Evolutionary conservation across 768 basidiomycete species (phyloP), one percentile per base, ranked within the genome.

Genomic region (Phanerochaete sordida): DNA sequence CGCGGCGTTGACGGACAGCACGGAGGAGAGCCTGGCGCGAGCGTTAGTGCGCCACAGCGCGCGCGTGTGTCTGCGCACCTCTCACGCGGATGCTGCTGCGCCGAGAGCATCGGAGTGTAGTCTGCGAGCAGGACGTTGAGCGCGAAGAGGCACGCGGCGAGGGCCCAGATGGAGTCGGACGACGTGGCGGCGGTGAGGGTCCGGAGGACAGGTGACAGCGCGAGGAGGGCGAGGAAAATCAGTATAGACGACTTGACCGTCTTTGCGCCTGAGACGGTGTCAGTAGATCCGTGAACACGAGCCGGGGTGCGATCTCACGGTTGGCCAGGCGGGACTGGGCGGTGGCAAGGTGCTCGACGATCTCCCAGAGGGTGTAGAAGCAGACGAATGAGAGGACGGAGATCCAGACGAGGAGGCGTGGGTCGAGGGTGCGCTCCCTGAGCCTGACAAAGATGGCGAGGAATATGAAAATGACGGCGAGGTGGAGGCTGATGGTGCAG

Each of bases 111-210:
- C 61, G 80, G 77, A 61, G 84, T 83, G 70, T 93, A 96, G 73
- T 97, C 93, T 15, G 90, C 90, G 50, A 98, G 76, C 59, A 95
- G 76, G 21, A 86, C 80, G 70, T 95, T 93, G 39, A 97, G 76
- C 55, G 84, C 77, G 72, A 98, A 92, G 46, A 98, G 82, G 54
- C 81, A 79, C 3, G 91, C 91, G n/a, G 93, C 85, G 53, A 98
- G 75, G 6, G 96, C 95, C 94, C 94, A 98, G 64, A 98, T 95
- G 28, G 94, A 94, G 72, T 99, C 97, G 13, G 91, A 91, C 39
- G 96, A 97, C 3, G 95, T 98, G 26, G 95, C 93, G 39, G 92
- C 90, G 28, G 94, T 96, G 68, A 99, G 76, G 5, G 96, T 98
- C 68, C 88, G 84, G 58, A 98, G 77, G 11, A 98, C 90, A 15